phyloP scores from a whole-genome alignment of 2,329 filamentous ascomycete genomes.

The Gyromitra esculenta region DNA sequence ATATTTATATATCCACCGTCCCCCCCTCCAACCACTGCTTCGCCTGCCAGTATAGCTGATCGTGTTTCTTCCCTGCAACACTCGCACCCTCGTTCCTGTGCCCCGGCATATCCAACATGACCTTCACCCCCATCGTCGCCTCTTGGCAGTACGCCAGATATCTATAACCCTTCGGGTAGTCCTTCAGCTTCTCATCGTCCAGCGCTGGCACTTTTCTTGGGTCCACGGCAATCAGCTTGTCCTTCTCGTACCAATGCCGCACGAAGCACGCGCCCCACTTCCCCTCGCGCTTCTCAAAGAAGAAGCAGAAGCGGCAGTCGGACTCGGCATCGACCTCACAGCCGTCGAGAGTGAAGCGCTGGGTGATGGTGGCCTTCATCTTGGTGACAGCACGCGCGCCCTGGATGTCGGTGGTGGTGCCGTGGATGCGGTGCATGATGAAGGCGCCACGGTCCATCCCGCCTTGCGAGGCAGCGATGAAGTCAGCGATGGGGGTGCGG shows the following conservation, averaged over 20 bases:
- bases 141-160: constrained; percentile 64
- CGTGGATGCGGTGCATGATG: constrained; percentile 63
- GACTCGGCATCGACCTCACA: constrained; percentile 63
- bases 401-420: constrained; percentile 63
- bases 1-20: constrained; percentile 57
- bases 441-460: constrained; percentile 63
- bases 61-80: constrained; percentile 62
- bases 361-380: constrained; percentile 66
- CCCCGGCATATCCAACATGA: constrained; percentile 63
- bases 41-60: constrained; percentile 62
- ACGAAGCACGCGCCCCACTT: constrained; percentile 64
- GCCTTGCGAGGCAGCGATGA: constrained; percentile 61
- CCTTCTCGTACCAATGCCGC: constrained; percentile 67
- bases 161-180: constrained; percentile 63
- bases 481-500: constrained; percentile 61
- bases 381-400: constrained; percentile 63
- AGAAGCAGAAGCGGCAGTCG: constrained; percentile 65
- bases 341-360: constrained; percentile 63
- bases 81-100: constrained; percentile 60
- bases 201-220: constrained; percentile 62
- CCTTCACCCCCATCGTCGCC: constrained; percentile 63
- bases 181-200: constrained; percentile 61
- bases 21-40: constrained; percentile 64
- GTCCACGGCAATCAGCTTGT: constrained; percentile 64
- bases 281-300: constrained; percentile 62